These are phyloP conservation scores for Halophytophthora batemanensis DNA, from an alignment of 352 stramenopile species.

Conservation along the genomic window DNA sequence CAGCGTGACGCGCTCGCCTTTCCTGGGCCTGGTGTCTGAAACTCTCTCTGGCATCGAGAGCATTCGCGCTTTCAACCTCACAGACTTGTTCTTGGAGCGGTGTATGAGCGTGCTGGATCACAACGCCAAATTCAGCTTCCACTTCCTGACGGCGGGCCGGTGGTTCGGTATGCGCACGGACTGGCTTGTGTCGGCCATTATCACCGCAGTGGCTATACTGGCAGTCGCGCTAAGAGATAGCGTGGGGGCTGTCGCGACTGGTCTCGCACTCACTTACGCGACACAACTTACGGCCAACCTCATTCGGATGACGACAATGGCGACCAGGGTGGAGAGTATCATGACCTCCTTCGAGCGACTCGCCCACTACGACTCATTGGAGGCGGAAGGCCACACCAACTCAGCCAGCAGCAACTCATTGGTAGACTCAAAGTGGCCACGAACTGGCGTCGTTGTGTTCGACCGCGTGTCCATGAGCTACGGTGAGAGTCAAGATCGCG, in stretches of 20 bases:
- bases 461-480: constrained; percentile 42
- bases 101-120: constrained; percentile 36
- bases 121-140: constrained; percentile 42
- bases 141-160: constrained; percentile 42
- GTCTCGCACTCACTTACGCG: constrained; percentile 34
- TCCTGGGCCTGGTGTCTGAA: constrained; percentile 93
- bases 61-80: constrained; percentile 83
- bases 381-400: constrained; percentile 37
- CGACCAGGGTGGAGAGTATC: constrained; percentile 46
- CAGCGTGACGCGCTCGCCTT: constrained; percentile 77
- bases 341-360: constrained; percentile 51
- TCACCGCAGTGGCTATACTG: constrained; percentile 83
- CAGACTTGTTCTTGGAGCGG: constrained; percentile 23
- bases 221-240: constrained; percentile 54
- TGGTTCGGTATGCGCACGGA: constrained; percentile 95
- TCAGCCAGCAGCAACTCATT: constrained; percentile 11
- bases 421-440: constrained; percentile 57
- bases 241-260: constrained; percentile 21
- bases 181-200: constrained; percentile 76
- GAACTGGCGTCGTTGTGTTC: constrained; percentile 34
- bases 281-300: constrained; percentile 43
- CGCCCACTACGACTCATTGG: constrained; percentile 27
- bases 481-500: constrained; percentile 35
- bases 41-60: constrained; percentile 90
- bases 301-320: constrained; percentile 26